phyloP scores from a whole-genome alignment of 192 early-diverging fungal genomes.

The Rhizophagus clarus region DNA sequence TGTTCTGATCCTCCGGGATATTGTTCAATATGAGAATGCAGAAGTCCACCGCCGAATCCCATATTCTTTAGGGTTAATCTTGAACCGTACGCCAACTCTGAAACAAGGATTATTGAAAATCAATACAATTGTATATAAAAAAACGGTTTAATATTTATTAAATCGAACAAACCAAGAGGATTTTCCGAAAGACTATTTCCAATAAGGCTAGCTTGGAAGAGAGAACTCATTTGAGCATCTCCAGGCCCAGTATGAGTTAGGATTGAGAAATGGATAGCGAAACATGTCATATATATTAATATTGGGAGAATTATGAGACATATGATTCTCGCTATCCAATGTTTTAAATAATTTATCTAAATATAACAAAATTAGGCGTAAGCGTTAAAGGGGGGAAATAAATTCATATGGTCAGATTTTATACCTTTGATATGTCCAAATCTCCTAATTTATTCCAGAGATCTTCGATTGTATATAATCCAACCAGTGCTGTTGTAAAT shows the following conservation, averaged over 20 bases:
- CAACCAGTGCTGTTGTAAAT: slow-evolving; percentile 88
- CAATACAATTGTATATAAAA: not conserved
- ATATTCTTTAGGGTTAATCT: slow-evolving; percentile 83
- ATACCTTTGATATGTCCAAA: slow-evolving; percentile 56
- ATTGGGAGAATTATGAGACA: slow-evolving; percentile 85
- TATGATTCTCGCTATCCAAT: slow-evolving; percentile 82
- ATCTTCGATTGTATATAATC: slow-evolving; percentile 90
- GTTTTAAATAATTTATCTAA: slow-evolving; percentile 65
- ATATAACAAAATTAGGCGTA: slow-evolving; percentile 21
- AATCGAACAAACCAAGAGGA: slow-evolving; percentile 65
- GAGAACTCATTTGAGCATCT: slow-evolving; percentile 90
- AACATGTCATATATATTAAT: slow-evolving; percentile 79
- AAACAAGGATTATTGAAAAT: slow-evolving; percentile 1
- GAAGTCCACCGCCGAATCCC: slow-evolving; percentile 80
- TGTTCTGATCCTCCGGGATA: slow-evolving; percentile 90
- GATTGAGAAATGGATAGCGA: slow-evolving; percentile 87
- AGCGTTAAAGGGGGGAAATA: not conserved
- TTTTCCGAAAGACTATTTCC: slow-evolving; percentile 80
- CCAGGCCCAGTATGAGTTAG: slow-evolving; percentile 81
- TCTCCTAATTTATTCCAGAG: slow-evolving; percentile 89
- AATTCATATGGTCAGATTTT: not conserved
- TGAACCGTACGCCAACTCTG: slow-evolving; percentile 94
- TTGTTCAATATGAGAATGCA: slow-evolving; percentile 91
- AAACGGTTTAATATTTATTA: not conserved
- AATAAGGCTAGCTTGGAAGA: slow-evolving; percentile 92